Base-by-base conservation (phyloP, 768 basidiomycete genomes). In the Mycena polygramma region DNA sequence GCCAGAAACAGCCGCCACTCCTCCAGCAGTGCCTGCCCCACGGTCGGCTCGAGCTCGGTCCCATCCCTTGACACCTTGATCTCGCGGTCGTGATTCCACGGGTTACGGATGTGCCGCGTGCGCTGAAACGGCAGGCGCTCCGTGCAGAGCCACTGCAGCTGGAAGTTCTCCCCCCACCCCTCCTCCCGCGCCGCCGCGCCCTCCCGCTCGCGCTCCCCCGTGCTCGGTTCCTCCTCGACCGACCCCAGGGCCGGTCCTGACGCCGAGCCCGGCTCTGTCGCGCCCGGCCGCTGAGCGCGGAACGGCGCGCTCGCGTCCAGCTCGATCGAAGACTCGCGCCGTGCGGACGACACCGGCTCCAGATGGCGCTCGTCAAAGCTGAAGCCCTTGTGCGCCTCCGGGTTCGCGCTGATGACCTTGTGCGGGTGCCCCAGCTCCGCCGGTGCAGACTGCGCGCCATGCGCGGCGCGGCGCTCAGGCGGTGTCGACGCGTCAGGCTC, bases 61-160 rank as follows among this genome's bases (percentile, higher is more conserved):
- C 97, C 97, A 77, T 97, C 95, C 57, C 94, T 84, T 15, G 94
- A 95, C 10, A 94, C 89, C 82, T 94, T 93, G 53, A 94, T 86
- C 75, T 94, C 91, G 58, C 89, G 83, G 68, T 93, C 94, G 73
- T 94, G 89, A 74, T 98, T 98, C 96, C 96, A 98, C 3, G 92
- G 92, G 77, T 98, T 99, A 49, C 94, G 90, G 60, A 98, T 79
- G 77, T 95, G 92, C 35, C 91, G 87, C 41, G 92, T 92, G 53
- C 88, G 88, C 70, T 84, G 81, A 80, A 98, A 98, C 0, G 94
- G 90, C 4, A 98, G 78, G 3, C 86, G 85, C 15, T 87, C 82
- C 0, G 90, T 93, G 73, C 86, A 88, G 53, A 96, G 72, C 97
- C 97, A 98, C 73, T 96, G 87, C 30, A 98, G 82, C 69, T 86